These are phyloP conservation scores for Pseudohyphozyma bogoriensis DNA, from an alignment of 768 basidiomycete genomes.

Conservation along the genomic window DNA sequence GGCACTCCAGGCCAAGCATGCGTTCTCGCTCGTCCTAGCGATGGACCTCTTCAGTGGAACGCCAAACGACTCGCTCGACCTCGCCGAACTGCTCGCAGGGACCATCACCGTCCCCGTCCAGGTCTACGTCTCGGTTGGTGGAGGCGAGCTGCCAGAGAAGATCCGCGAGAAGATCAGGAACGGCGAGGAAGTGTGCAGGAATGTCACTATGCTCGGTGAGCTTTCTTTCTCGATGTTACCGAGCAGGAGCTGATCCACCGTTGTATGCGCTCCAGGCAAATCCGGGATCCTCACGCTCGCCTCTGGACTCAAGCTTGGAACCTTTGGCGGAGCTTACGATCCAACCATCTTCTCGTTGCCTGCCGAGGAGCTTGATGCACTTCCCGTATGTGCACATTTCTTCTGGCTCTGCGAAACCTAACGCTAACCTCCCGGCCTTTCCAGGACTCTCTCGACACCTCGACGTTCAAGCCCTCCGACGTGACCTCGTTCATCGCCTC, in stretches of 20 bases:
- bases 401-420: conserved; percentile 60
- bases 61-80: conserved; percentile 45
- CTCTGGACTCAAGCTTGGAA: conserved; percentile 30
- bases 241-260: neutral
- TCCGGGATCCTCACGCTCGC: conserved; percentile 19
- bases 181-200: conserved; percentile 67
- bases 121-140: conserved; percentile 88
- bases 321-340: conserved; percentile 17
- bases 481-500: conserved; percentile 28
- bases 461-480: conserved; percentile 10
- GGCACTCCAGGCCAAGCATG: conserved; percentile 77
- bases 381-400: conserved; percentile 49
- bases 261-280: conserved; percentile 8
- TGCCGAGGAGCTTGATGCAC: conserved; percentile 5
- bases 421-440: conserved; percentile 57
- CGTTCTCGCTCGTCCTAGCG: conserved; percentile 75
- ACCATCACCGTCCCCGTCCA: conserved; percentile 67
- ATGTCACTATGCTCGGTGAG: conserved; percentile 78
- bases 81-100: conserved; percentile 56
- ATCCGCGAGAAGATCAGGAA: conserved; percentile 66
- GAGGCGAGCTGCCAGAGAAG: conserved; percentile 57
- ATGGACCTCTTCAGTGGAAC: conserved; percentile 67
- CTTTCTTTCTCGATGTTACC: conserved; percentile 6
- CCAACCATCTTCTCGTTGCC: neutral
- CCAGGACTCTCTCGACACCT: conserved; percentile 35